These are phyloP conservation scores for Diutina sp. DNA, from an alignment of 1,139 yeast species.

Conservation along the genomic window DNA sequence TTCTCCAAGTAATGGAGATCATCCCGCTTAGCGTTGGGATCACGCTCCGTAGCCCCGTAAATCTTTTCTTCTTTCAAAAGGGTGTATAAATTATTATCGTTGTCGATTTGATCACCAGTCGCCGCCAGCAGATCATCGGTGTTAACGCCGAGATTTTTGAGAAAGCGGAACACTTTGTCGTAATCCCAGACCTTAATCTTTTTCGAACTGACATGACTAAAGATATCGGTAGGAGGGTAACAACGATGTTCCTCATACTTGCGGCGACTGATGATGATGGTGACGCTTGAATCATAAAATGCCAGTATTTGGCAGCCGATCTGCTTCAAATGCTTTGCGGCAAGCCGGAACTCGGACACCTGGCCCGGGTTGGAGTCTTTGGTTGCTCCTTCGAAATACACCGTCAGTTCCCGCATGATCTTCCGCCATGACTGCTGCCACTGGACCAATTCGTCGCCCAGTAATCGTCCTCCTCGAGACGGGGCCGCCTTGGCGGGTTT, in stretches of 20 bases:
- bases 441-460: slow-evolving; percentile 40
- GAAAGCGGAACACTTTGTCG: slow-evolving; percentile 73
- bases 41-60: slow-evolving; percentile 81
- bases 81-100: slow-evolving; percentile 37
- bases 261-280: slow-evolving; percentile 68
- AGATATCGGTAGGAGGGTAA: slow-evolving; percentile 45
- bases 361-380: slow-evolving; percentile 27
- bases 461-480: slow-evolving; percentile 12
- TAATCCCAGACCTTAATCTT: slow-evolving; percentile 78
- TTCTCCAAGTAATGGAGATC: slow-evolving; percentile 70
- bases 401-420: slow-evolving; percentile 60
- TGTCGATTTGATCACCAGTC: slow-evolving; percentile 9
- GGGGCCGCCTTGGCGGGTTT: neutral
- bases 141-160: slow-evolving; percentile 50
- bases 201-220: slow-evolving; percentile 46
- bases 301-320: slow-evolving; percentile 59
- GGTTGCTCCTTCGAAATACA: slow-evolving; percentile 73
- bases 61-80: slow-evolving; percentile 75
- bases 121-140: slow-evolving; percentile 6
- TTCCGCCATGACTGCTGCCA: slow-evolving; percentile 82
- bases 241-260: slow-evolving; percentile 8
- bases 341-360: slow-evolving; percentile 39
- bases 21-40: slow-evolving; percentile 72
- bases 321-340: slow-evolving; percentile 37
- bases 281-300: slow-evolving; percentile 68